Conservation (phyloP, 805 yeast species). For the Blastobotrys parvus region DNA sequence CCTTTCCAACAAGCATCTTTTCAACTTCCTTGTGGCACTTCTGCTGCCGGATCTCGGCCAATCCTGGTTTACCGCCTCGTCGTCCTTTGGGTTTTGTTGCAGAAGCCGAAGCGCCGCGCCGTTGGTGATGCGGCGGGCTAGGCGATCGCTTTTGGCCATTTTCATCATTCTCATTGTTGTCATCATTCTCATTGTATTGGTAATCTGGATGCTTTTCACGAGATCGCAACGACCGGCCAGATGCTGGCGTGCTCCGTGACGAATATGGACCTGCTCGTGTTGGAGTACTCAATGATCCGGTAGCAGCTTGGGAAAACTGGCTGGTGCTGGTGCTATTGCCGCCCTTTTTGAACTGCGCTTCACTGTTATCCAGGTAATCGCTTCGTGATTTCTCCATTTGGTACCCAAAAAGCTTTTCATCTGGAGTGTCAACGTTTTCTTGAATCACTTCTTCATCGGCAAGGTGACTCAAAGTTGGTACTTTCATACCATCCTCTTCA, state of each 20-base stretch:
- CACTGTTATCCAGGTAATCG: slow-evolving; percentile 26
- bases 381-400: slow-evolving; percentile 32
- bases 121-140: neutral
- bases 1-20: slow-evolving; percentile 15
- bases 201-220: neutral
- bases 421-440: slow-evolving; percentile 38
- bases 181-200: neutral
- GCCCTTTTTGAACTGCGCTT: no score
- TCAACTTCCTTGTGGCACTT: slow-evolving; percentile 18
- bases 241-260: neutral
- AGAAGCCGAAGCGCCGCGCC: no score
- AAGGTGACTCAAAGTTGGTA: slow-evolving; percentile 31
- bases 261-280: neutral
- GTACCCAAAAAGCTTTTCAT: slow-evolving; percentile 38
- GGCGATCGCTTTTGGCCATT: neutral
- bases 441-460: slow-evolving; percentile 23
- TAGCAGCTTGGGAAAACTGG: no score
- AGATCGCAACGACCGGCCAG: neutral
- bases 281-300: neutral
- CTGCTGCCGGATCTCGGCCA: slow-evolving; percentile 8
- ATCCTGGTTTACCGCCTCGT: slow-evolving; percentile 1
- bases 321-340: no score
- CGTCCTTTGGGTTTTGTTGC: neutral
- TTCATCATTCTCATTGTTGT: neutral
- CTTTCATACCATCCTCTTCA: slow-evolving; percentile 28